Conservation (phyloP, 495 filamentous ascomycete species). For the Entonaema liquescens region DNA sequence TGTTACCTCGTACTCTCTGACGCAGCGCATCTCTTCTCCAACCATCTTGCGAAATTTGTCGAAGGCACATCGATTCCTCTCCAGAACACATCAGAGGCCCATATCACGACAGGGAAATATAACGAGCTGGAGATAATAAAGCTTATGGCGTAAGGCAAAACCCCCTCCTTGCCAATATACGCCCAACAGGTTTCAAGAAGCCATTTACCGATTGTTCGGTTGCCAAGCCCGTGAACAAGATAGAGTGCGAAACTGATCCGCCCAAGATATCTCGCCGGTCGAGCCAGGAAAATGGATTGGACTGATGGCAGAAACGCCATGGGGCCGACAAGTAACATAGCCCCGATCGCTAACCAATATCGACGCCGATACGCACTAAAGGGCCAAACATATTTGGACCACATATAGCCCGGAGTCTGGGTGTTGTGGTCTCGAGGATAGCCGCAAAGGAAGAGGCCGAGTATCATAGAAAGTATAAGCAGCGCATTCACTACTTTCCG, state of each 20-base stretch:
- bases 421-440: constrained; percentile 47
- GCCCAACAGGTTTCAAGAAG: constrained; percentile 63
- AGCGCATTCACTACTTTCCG: constrained; percentile 31
- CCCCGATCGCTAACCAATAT: constrained; percentile 54
- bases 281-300: constrained; percentile 61
- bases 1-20: constrained; percentile 9
- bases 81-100: constrained; percentile 68
- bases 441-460: constrained; percentile 44
- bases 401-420: constrained; percentile 43
- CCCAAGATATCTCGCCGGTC: constrained; percentile 63
- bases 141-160: constrained; percentile 58
- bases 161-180: constrained; percentile 60
- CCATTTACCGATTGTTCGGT: constrained; percentile 61
- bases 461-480: constrained; percentile 35
- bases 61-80: constrained; percentile 63
- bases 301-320: constrained; percentile 60
- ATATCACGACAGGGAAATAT: constrained; percentile 60
- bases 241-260: constrained; percentile 67
- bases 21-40: constrained; percentile 53
- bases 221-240: constrained; percentile 64
- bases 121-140: constrained; percentile 58
- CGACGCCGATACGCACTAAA: constrained; percentile 43
- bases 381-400: constrained; percentile 47
- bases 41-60: constrained; percentile 63
- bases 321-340: constrained; percentile 60